Evolutionary conservation across 176 grass and related monocot genomes (phyloP).

Genomic region (Triticum timopheevii): DNA sequence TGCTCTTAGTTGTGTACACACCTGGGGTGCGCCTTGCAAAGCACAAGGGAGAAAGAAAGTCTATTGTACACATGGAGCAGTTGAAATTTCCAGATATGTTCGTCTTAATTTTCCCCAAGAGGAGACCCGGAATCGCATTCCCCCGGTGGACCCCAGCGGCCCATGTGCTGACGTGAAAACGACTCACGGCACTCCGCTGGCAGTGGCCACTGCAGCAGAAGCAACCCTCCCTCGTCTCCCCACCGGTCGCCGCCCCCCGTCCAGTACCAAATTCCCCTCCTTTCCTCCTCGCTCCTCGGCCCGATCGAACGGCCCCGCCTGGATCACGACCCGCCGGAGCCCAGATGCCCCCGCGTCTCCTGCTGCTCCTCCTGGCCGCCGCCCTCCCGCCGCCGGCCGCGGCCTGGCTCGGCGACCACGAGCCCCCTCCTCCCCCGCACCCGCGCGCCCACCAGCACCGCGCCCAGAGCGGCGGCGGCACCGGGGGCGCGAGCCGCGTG

Average conservation of each 20-base stretch:
- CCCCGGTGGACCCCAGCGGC: neutral
- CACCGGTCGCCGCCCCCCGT: neutral
- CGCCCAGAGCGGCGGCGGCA: neutral
- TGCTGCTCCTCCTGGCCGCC: neutral
- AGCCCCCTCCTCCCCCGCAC: constrained; percentile 17
- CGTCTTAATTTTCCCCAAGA: neutral
- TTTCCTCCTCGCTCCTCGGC: neutral
- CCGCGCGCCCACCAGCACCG: neutral
- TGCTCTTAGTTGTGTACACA: neutral
- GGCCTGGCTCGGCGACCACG: neutral
- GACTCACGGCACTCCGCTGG: constrained; percentile 12
- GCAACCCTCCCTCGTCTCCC: neutral
- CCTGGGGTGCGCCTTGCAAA: too few species aligned
- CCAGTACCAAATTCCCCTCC: neutral
- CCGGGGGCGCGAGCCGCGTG: neutral
- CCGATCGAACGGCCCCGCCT: constrained; percentile 2
- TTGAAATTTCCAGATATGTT: neutral
- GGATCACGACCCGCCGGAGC: constrained; percentile 19
- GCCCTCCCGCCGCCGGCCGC: constrained; percentile 25
- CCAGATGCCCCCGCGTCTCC: constrained; percentile 33
- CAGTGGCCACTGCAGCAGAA: neutral
- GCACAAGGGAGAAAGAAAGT: too few species aligned
- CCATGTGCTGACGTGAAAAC: constrained; percentile 39
- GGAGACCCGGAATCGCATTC: neutral
- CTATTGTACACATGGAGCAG: neutral